These are phyloP conservation scores for Psilocybe subaeruginosa DNA, from an alignment of 768 basidiomycete genomes.

Conservation along the genomic window DNA sequence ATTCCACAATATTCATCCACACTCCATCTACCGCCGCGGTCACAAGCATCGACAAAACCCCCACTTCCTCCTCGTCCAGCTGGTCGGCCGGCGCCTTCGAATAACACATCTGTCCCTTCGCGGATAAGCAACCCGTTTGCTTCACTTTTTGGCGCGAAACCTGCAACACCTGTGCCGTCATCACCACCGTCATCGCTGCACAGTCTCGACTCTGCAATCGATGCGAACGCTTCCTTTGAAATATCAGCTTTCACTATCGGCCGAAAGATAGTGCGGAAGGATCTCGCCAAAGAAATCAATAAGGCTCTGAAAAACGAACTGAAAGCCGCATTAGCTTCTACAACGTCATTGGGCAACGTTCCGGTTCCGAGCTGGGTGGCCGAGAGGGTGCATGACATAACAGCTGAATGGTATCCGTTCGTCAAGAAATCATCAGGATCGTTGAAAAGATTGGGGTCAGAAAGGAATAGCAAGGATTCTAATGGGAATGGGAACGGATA, in stretches of 20 bases:
- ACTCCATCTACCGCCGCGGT: slow-evolving; percentile 53
- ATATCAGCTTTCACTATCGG: slow-evolving; percentile 65
- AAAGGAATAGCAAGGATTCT: slow-evolving; percentile 12
- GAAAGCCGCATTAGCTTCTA: slow-evolving; percentile 44
- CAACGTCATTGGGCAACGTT: slow-evolving; percentile 33
- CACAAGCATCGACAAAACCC: slow-evolving; percentile 35
- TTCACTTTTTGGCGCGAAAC: slow-evolving; percentile 63
- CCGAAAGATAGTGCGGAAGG: slow-evolving; percentile 51
- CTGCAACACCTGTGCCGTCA: slow-evolving; percentile 28
- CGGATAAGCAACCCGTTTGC: slow-evolving; percentile 78
- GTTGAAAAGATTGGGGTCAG: slow-evolving; percentile 14
- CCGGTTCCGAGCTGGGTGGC: slow-evolving; percentile 53
- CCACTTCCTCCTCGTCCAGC: slow-evolving; percentile 44
- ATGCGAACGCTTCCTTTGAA: slow-evolving; percentile 45
- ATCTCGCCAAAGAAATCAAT: slow-evolving; percentile 57
- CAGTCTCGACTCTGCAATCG: slow-evolving; percentile 32
- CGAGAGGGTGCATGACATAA: slow-evolving; percentile 61
- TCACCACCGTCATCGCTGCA: slow-evolving; percentile 35
- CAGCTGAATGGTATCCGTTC: slow-evolving; percentile 60
- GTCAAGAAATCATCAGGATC: slow-evolving; percentile 26
- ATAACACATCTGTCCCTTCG: slow-evolving; percentile 29
- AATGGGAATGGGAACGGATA: slow-evolving; percentile 31
- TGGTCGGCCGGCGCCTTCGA: slow-evolving; percentile 24
- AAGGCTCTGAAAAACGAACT: slow-evolving; percentile 59
- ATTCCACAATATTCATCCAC: slow-evolving; percentile 47